A percentile compares a stretch with the other conserved stretches of the same genome.
Evolutionary conservation across 768 basidiomycete species (phyloP).

Genomic region (Leccinellum albellum): DNA sequence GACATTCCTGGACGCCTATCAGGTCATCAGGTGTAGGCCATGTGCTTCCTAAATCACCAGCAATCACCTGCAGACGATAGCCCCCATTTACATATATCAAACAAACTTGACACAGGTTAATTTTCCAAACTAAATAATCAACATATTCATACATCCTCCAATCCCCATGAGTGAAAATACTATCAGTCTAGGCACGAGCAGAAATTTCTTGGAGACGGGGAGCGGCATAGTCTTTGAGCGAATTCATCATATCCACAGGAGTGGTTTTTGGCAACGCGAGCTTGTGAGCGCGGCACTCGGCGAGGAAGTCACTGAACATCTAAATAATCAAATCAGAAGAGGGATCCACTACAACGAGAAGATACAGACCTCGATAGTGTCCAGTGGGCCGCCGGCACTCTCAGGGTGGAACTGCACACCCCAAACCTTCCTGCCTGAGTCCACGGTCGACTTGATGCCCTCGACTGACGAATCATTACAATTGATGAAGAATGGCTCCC

Average conservation of each 20-base stretch:
- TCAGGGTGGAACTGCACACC: conserved; percentile 99
- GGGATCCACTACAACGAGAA: background rate
- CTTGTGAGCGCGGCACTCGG: conserved; percentile 68
- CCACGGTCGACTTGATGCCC: conserved; percentile 91
- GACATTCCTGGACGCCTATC: no score
- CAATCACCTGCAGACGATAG: no score
- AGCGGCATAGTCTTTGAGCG: conserved; percentile 19
- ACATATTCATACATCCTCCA: conserved; percentile 16
- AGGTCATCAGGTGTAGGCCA: no score
- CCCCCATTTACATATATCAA: no score
- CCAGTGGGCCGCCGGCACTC: conserved; percentile 95
- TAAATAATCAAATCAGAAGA: conserved; percentile 26
- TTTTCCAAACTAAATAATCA: background rate
- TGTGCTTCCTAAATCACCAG: no score
- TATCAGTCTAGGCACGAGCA: conserved; percentile 26
- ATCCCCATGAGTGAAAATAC: background rate
- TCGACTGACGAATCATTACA: conserved; percentile 99
- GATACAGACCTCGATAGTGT: conserved; percentile 84
- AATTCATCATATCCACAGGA: conserved; percentile 11
- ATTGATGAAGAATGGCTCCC: conserved; percentile 99
- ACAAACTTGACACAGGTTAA: no score
- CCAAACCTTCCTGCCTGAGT: conserved; percentile 90
- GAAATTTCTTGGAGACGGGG: conserved; percentile 20
- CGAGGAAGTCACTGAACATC: conserved; percentile 94
- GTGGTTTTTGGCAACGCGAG: conserved; percentile 26